phyloP scores from a whole-genome alignment of 345 rosid species.

The Citrus inodora region DNA sequence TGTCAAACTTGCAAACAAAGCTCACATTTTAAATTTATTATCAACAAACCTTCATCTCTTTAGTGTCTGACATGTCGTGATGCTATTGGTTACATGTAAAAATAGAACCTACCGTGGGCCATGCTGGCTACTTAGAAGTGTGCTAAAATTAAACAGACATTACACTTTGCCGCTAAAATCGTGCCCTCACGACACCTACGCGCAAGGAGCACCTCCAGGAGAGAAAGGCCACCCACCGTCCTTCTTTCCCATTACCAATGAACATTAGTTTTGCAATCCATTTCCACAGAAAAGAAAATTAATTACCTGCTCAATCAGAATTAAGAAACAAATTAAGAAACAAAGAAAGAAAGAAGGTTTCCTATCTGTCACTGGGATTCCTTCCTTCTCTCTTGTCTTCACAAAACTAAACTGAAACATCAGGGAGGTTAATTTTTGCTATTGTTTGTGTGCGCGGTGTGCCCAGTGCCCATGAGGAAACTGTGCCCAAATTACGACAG shows the following conservation, averaged over 20 bases:
- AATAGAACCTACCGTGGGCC: not conserved
- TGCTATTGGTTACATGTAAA: not conserved
- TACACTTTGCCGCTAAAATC: slow-evolving; percentile 36
- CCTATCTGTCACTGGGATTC: not conserved
- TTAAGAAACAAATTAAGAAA: slow-evolving; percentile 13
- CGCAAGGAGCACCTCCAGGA: slow-evolving; percentile 43
- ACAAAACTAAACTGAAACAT: not conserved
- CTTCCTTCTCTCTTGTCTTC: no score
- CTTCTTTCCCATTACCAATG: slow-evolving; percentile 1
- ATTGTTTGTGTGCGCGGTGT: no score
- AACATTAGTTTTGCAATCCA: not conserved
- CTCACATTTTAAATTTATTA: no score
- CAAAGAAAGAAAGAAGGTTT: slow-evolving; percentile 2
- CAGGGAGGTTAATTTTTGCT: not conserved
- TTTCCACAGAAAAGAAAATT: not conserved
- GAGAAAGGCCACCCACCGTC: slow-evolving; percentile 5
- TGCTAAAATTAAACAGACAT: not conserved
- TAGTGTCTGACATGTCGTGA: not conserved
- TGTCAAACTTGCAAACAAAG: not conserved
- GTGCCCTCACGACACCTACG: slow-evolving; percentile 65
- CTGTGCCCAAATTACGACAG: slow-evolving; percentile 62
- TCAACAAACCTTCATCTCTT: not conserved
- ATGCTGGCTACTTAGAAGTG: not conserved
- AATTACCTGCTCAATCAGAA: not conserved
- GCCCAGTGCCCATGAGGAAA: slow-evolving; percentile 38